A percentile compares a stretch with the other conserved stretches of the same genome.
These are phyloP conservation scores for Lyophyllum decastes DNA, from an alignment of 768 basidiomycete genomes.

Conservation along the genomic window DNA sequence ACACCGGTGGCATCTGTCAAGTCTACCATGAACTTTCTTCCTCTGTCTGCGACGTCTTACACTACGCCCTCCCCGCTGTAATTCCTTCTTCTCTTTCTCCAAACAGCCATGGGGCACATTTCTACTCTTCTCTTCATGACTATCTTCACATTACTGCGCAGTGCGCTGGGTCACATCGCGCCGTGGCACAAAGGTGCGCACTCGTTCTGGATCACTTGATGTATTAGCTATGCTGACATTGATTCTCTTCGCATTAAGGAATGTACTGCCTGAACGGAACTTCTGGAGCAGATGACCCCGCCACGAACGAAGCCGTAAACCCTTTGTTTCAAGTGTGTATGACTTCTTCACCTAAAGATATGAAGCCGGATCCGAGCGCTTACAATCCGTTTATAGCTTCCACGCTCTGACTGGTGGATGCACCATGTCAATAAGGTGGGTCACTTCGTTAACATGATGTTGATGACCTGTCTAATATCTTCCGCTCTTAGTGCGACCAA, in stretches of 20 bases:
- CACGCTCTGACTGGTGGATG: constrained; percentile 29
- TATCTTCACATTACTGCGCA: constrained; percentile 11
- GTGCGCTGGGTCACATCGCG: constrained; percentile 15
- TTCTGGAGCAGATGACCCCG: constrained; percentile 31
- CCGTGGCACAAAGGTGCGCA: constrained; percentile 19
- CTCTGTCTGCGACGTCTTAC: neutral
- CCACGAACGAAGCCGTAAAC: constrained; percentile 39
- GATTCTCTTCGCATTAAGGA: constrained; percentile 14
- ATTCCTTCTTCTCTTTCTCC: neutral
- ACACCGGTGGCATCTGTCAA: neutral
- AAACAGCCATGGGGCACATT: neutral
- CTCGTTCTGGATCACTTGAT: neutral
- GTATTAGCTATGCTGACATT: neutral
- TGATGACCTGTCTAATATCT: neutral
- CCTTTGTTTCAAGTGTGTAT: constrained; percentile 45
- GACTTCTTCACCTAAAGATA: neutral
- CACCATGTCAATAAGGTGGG: constrained; percentile 35
- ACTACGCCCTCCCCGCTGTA: neutral
- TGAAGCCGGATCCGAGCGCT: neutral
- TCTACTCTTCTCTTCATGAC: constrained; percentile 1
- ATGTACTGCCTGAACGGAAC: constrained; percentile 50
- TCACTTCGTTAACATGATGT: constrained; percentile 8
- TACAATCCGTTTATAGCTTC: constrained; percentile 4
- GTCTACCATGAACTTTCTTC: constrained; percentile 1
- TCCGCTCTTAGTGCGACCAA: constrained; percentile 36